Base-by-base conservation (phyloP, 169 alveolate genomes). In the Plasmodium knowlesi region DNA sequence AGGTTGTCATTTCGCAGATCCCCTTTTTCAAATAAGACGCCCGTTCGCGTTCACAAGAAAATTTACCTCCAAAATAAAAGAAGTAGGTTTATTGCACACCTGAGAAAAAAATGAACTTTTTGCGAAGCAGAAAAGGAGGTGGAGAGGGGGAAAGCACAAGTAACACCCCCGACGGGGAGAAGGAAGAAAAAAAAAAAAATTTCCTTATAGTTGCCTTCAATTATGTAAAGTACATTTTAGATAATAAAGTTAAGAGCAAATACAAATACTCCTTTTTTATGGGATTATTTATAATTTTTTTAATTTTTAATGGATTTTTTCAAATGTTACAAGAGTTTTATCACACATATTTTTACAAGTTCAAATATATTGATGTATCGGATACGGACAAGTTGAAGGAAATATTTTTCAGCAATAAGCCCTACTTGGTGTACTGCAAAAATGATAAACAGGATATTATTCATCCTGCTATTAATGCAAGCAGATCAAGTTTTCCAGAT, bases 351-450 rank as follows among this genome's bases (percentile, higher is more conserved):
- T 89, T 89, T 89, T 89, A 78, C 53, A 89, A 89, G 37, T 79
- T 89, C 28, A 79, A 78, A 39, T 89, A 89, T 71, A 57, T 89
- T 57, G 94, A 89, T 8, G 57, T 57, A 39, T 79, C 88, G 2
- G 61, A 89, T 39, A 78, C 83, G 72, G 94, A 80, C 19, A 79
- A 89, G 71, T 53, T 89, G 82, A 89, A 89, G 57, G 94, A 89
- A 43, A 34, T 89, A 28, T 89, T 89, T 80, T 89, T 89, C 82
- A 80, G 73, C 22, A 89, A 89, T 19, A 78, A 78, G 25, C 94
- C 94, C n/a, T 89, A 89, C 78, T 79, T 89, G 72, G 94, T 89
- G 0, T 89, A 89, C 61, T 89, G 94, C 22, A 89, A 89, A 79
- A 89, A 89, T 89, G 82, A 61, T 37, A 89, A 89, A 61, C 19